A percentile compares a stretch with the other conserved stretches of the same genome.
These are phyloP conservation scores for Cladosporium oxysporum DNA, from an alignment of 2,329 filamentous ascomycete species.

Conservation along the genomic window DNA sequence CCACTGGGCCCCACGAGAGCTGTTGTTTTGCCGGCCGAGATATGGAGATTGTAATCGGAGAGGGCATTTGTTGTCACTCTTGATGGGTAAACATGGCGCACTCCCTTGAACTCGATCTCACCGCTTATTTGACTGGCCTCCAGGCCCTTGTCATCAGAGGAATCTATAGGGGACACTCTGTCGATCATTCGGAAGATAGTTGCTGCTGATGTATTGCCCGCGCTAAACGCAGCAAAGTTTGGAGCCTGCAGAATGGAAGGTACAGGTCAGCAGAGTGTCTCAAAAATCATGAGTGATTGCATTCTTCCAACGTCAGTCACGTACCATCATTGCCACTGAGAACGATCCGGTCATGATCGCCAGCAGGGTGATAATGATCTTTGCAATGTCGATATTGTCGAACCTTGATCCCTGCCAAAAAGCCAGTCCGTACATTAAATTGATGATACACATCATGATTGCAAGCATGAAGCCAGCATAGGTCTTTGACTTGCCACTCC, in stretches of 20 bases:
- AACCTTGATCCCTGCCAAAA: slow-evolving; percentile 70
- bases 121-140: slow-evolving; percentile 72
- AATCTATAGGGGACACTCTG: slow-evolving; percentile 76
- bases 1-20: slow-evolving; percentile 51
- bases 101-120: slow-evolving; percentile 71
- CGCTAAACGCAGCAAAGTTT: slow-evolving; percentile 78
- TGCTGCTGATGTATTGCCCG: slow-evolving; percentile 75
- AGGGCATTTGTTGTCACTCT: slow-evolving; percentile 86
- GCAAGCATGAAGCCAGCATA: slow-evolving; percentile 65
- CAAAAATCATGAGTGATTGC: not conserved
- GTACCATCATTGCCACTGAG: slow-evolving; percentile 30
- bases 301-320: not conserved
- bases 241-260: not conserved
- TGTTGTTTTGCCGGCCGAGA: slow-evolving; percentile 55
- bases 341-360: slow-evolving; percentile 39
- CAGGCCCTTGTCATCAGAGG: slow-evolving; percentile 65
- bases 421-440: slow-evolving; percentile 54
- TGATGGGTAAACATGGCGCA: slow-evolving; percentile 91
- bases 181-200: slow-evolving; percentile 94
- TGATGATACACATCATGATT: slow-evolving; percentile 76
- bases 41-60: slow-evolving; percentile 68
- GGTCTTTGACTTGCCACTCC: slow-evolving; percentile 63
- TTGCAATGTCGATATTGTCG: slow-evolving; percentile 66
- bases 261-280: not conserved
- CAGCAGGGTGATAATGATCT: slow-evolving; percentile 69